These are phyloP conservation scores for Parsonsia alboflavescens DNA, from an alignment of 257 asterid genomes.

Conservation along the genomic window DNA sequence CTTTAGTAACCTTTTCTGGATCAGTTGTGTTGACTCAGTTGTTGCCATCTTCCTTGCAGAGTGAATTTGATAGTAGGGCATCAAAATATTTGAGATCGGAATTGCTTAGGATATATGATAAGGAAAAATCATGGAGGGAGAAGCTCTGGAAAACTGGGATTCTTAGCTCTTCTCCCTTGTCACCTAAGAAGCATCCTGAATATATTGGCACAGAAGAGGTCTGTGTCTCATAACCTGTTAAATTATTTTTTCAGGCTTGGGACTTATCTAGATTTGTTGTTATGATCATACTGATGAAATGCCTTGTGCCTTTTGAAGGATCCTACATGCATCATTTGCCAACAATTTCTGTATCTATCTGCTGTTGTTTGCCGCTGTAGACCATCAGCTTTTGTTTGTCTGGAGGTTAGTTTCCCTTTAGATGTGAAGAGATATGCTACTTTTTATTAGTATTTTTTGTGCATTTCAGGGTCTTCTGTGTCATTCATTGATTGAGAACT, in stretches of 20 bases:
- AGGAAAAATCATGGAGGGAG: conserved; percentile 82
- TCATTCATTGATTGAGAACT: neutral
- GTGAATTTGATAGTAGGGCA: conserved; percentile 52
- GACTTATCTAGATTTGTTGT: neutral
- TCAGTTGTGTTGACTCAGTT: conserved; percentile 16
- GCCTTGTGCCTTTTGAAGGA: conserved; percentile 52
- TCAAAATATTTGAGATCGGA: conserved; percentile 61
- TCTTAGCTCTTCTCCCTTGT: conserved; percentile 57
- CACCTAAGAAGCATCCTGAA: conserved; percentile 62
- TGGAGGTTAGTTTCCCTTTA: conserved; percentile 58
- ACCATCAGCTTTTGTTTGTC: conserved; percentile 75
- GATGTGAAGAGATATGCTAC: neutral
- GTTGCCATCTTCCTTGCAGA: conserved; percentile 39
- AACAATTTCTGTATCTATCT: conserved; percentile 75
- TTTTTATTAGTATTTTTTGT: neutral
- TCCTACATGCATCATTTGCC: conserved; percentile 84
- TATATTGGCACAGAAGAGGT: conserved; percentile 90
- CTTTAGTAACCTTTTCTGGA: neutral
- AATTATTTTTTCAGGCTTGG: conserved; percentile 9
- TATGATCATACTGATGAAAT: conserved; percentile 23
- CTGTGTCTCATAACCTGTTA: conserved; percentile 1
- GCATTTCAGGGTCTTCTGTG: neutral
- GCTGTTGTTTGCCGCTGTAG: conserved; percentile 88
- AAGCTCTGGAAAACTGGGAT: conserved; percentile 79
- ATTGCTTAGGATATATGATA: conserved; percentile 56